Conservation (phyloP, 352 stramenopile species). For the Phytophthora nicotianae region DNA sequence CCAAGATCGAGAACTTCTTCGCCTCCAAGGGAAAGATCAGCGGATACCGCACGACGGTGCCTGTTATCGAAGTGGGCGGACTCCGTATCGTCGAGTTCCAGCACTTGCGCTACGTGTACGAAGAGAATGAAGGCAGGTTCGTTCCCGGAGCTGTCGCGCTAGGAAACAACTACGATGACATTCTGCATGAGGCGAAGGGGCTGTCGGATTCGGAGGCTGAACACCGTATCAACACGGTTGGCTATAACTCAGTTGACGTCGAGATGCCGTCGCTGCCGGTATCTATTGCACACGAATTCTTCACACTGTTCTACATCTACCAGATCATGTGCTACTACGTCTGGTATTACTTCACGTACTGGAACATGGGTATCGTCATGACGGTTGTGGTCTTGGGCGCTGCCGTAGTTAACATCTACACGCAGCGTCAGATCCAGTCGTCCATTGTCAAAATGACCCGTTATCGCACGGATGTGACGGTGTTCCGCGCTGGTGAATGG, state of each 20-base stretch:
- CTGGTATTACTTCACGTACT: conserved; percentile 59
- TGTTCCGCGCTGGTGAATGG: conserved; percentile 60
- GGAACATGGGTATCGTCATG: conserved; percentile 49
- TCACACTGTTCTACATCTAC: conserved; percentile 2
- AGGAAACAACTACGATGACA: conserved; percentile 25
- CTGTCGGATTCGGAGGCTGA: conserved; percentile 20
- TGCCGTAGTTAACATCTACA: conserved; percentile 51
- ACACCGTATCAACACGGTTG: conserved; percentile 32
- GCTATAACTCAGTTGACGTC: conserved; percentile 43
- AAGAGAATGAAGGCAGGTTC: conserved; percentile 31
- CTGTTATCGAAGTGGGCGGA: conserved; percentile 14
- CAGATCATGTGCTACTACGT: conserved; percentile 2
- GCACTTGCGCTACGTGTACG: conserved; percentile 49
- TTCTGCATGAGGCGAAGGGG: conserved; percentile 16
- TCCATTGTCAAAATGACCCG: conserved; percentile 50
- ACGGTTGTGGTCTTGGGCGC: conserved; percentile 42
- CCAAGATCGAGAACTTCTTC: conserved; percentile 33
- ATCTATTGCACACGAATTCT: conserved; percentile 4
- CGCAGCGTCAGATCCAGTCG: conserved; percentile 45
- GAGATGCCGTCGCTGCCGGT: conserved; percentile 36
- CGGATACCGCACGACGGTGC: conserved; percentile 39
- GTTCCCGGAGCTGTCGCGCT: conserved; percentile 22
- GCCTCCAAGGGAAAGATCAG: conserved; percentile 18
- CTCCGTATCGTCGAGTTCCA: conserved; percentile 48
- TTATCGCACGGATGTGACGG: conserved; percentile 61